phyloP scores from a whole-genome alignment of 805 yeast genomes.

The Torulaspora maleeae region DNA sequence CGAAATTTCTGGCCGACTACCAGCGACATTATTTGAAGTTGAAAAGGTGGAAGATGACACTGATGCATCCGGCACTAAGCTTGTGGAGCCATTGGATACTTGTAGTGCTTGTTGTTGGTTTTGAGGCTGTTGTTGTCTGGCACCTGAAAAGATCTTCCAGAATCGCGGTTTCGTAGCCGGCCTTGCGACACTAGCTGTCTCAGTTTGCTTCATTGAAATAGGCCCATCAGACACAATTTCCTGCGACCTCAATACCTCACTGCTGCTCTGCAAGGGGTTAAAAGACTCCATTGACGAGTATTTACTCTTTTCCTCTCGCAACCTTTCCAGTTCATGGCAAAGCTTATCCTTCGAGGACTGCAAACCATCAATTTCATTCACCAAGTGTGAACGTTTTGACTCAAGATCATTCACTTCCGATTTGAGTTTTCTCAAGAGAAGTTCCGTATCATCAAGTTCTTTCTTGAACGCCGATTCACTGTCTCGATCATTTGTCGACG shows the following conservation, averaged over 20 bases:
- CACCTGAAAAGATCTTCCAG: constrained; percentile 33
- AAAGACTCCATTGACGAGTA: constrained; percentile 17
- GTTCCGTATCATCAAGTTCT: constrained; percentile 30
- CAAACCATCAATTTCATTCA: constrained; percentile 50
- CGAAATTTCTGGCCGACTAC: constrained; percentile 32
- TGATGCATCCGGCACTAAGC: neutral
- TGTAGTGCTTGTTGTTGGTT: constrained; percentile 6
- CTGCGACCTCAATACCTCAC: constrained; percentile 6
- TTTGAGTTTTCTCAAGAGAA: constrained; percentile 41
- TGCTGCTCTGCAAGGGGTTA: constrained; percentile 8
- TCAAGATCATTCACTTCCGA: constrained; percentile 41
- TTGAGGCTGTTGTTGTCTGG: constrained; percentile 10
- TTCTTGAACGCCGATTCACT: constrained; percentile 15
- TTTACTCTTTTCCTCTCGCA: constrained; percentile 23
- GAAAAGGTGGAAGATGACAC: constrained; percentile 9
- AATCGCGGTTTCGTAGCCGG: constrained; percentile 30
- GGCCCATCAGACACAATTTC: constrained; percentile 7
- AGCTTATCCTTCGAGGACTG: constrained; percentile 45
- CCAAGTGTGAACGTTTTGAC: constrained; percentile 41
- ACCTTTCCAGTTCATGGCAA: constrained; percentile 40
- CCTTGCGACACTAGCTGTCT: constrained; percentile 24
- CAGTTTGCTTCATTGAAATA: constrained; percentile 18
- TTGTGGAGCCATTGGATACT: neutral
- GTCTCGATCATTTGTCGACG: constrained; percentile 2
- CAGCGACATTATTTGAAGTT: constrained; percentile 9